Evolutionary conservation across 371 early-diverging fungal genomes (phyloP).

Genomic region (Gilbertella persicaria): DNA sequence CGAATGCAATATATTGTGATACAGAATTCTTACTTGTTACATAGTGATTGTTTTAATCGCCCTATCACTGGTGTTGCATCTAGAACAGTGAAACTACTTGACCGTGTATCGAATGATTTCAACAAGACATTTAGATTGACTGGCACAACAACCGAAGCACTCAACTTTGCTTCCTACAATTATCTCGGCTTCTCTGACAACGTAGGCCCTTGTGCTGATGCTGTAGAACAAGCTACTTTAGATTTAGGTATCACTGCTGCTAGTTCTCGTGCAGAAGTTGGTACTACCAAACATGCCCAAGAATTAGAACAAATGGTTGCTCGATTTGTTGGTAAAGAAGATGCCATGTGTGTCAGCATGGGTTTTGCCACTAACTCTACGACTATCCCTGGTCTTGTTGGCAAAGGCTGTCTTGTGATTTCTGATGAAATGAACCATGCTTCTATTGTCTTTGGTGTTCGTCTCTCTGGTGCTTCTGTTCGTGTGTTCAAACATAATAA

Average conservation of each 20-base stretch:
- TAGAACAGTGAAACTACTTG: slow-evolving; percentile 85
- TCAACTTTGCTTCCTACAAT: slow-evolving; percentile 99
- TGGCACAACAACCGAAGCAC: slow-evolving; percentile 77
- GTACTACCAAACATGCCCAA: slow-evolving; percentile 67
- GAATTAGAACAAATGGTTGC: slow-evolving; percentile 94
- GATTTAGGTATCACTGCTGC: slow-evolving; percentile 68
- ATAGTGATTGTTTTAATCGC: slow-evolving; percentile 94
- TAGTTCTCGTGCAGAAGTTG: slow-evolving; percentile 75
- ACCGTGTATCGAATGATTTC: slow-evolving; percentile 82
- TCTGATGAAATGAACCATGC: slow-evolving; percentile 98
- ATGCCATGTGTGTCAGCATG: slow-evolving; percentile 95
- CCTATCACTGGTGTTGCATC: slow-evolving; percentile 97
- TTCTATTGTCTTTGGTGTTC: slow-evolving; percentile 95
- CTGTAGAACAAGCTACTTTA: slow-evolving; percentile 74
- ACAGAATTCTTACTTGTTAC: not conserved
- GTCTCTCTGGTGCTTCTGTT: slow-evolving; percentile 94
- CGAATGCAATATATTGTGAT: slow-evolving; percentile 49
- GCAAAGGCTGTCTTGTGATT: slow-evolving; percentile 92
- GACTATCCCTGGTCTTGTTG: slow-evolving; percentile 91
- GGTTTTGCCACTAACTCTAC: slow-evolving; percentile 99
- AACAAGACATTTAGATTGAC: slow-evolving; percentile 88
- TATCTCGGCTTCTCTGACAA: slow-evolving; percentile 98
- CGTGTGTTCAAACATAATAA: slow-evolving; percentile 98
- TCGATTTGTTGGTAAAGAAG: slow-evolving; percentile 95
- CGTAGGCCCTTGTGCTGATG: slow-evolving; percentile 91